phyloP scores from a whole-genome alignment of 2,329 filamentous ascomycete species.

The Rhinocladiella similis region DNA sequence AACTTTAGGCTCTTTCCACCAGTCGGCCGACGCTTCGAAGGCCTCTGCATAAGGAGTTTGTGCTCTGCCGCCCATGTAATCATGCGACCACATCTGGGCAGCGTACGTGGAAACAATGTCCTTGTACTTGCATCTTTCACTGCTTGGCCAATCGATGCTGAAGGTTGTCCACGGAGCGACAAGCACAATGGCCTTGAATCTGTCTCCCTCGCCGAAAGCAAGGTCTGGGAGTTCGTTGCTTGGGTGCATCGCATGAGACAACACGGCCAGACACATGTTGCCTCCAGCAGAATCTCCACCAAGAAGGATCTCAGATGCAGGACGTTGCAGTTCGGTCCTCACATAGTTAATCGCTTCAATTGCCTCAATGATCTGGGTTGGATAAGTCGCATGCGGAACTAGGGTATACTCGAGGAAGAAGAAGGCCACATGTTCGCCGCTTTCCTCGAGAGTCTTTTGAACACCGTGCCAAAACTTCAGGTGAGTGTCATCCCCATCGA shows the following conservation, averaged over 20 bases:
- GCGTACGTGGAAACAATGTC: slow-evolving; percentile 20
- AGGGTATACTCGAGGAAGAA: slow-evolving; percentile 61
- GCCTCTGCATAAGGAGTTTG: slow-evolving; percentile 22
- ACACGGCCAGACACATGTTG: slow-evolving; percentile 37
- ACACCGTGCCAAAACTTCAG: slow-evolving; percentile 27
- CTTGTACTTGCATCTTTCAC: slow-evolving; percentile 14
- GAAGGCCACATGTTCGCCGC: slow-evolving; percentile 48
- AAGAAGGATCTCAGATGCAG: slow-evolving; percentile 39
- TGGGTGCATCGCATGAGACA: slow-evolving; percentile 47
- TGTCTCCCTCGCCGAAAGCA: slow-evolving; percentile 34
- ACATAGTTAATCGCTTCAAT: slow-evolving; percentile 43
- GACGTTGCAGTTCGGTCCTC: slow-evolving; percentile 34
- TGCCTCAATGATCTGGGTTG: slow-evolving; percentile 44
- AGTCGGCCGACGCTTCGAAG: slow-evolving; percentile 16
- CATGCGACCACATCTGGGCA: slow-evolving; percentile 13
- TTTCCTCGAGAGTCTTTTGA: slow-evolving; percentile 17
- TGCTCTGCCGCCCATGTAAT: slow-evolving; percentile 20
- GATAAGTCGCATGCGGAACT: slow-evolving; percentile 47
- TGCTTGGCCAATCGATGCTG: slow-evolving; percentile 33
- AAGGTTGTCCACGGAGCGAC: slow-evolving; percentile 62
- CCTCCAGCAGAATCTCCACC: slow-evolving; percentile 48
- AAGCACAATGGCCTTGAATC: slow-evolving; percentile 52
- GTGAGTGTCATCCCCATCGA: slow-evolving; percentile 26
- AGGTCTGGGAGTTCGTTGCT: slow-evolving; percentile 45
- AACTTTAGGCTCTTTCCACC: slow-evolving; percentile 28